Evolutionary conservation across 805 yeast genomes (phyloP).

Genomic region (Metschnikowia amazonensis): DNA sequence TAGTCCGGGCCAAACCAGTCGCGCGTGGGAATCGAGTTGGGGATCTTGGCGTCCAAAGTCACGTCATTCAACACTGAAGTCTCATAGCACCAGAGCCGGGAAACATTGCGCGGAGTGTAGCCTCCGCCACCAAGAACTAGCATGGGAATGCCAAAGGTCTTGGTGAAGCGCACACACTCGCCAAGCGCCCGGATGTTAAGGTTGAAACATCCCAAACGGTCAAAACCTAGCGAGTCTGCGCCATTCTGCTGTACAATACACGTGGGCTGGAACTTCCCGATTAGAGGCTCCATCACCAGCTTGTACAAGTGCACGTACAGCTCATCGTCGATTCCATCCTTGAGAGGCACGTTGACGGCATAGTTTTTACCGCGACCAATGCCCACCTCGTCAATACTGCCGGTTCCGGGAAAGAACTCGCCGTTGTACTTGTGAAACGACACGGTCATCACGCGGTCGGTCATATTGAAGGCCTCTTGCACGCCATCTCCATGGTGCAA

Average conservation of each 20-base stretch:
- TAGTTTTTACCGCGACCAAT: slow-evolving; percentile 85
- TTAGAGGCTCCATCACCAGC: slow-evolving; percentile 84
- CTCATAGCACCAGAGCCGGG: slow-evolving; percentile 93
- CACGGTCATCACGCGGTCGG: slow-evolving; percentile 95
- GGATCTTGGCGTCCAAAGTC: slow-evolving; percentile 45
- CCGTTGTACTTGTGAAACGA: slow-evolving; percentile 93
- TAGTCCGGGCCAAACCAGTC: slow-evolving; percentile 88
- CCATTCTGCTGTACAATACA: slow-evolving; percentile 96
- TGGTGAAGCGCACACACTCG: slow-evolving; percentile 86
- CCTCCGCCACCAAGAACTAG: slow-evolving; percentile 97
- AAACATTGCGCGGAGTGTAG: slow-evolving; percentile 92
- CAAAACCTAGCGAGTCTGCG: slow-evolving; percentile 92
- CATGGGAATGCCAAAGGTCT: slow-evolving; percentile 86
- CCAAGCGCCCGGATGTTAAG: slow-evolving; percentile 91
- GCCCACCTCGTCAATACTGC: slow-evolving; percentile 85
- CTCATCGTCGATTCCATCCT: slow-evolving; percentile 95
- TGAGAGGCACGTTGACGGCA: slow-evolving; percentile 84
- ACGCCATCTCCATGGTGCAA: slow-evolving; percentile 98
- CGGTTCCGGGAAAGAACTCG: slow-evolving; percentile 96
- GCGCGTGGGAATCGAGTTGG: slow-evolving; percentile 69
- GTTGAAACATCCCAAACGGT: slow-evolving; percentile 90
- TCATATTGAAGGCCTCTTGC: slow-evolving; percentile 92
- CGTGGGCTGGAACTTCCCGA: slow-evolving; percentile 87
- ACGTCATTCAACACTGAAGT: slow-evolving; percentile 74
- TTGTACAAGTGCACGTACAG: slow-evolving; percentile 72